Conservation (phyloP, 768 basidiomycete genomes). For the Pisolithus microcarpus region DNA sequence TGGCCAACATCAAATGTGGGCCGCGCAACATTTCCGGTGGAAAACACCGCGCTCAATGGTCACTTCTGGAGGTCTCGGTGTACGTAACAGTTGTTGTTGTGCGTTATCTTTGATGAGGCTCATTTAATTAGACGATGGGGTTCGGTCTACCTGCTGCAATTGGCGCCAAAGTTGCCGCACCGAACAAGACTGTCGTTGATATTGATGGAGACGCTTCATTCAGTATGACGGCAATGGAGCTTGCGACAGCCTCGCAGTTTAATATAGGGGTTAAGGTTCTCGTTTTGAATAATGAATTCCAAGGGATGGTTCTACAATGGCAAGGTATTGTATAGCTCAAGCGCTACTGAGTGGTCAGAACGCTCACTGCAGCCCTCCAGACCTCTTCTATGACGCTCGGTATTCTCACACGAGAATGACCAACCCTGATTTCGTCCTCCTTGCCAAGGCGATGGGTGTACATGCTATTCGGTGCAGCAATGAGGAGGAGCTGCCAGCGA, state of each 20-base stretch:
- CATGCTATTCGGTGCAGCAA: conserved; percentile 77
- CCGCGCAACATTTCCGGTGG: conserved; percentile 92
- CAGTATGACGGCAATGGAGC: conserved; percentile 99
- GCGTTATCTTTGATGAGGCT: background rate
- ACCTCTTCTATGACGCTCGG: conserved; percentile 94
- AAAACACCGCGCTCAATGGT: conserved; percentile 80
- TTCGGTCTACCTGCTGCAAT: conserved; percentile 93
- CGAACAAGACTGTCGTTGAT: conserved; percentile 89
- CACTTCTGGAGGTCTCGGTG: conserved; percentile 91
- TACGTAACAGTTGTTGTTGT: conserved; percentile 35
- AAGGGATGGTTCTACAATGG: conserved; percentile 99
- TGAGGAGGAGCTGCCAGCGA: conserved; percentile 73
- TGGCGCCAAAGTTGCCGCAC: conserved; percentile 94
- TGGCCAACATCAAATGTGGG: conserved; percentile 99
- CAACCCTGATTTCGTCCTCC: conserved; percentile 90
- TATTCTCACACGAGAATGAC: conserved; percentile 95
- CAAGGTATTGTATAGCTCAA: conserved; percentile 54
- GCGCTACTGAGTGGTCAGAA: background rate
- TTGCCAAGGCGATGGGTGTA: conserved; percentile 87
- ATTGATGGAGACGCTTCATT: conserved; percentile 98
- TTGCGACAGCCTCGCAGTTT: conserved; percentile 87
- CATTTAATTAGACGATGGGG: conserved; percentile 78
- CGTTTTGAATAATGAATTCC: conserved; percentile 93
- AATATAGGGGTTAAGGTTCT: conserved; percentile 93
- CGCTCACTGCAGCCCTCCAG: conserved; percentile 26